A percentile compares a stretch with the other conserved stretches of the same genome.
Evolutionary conservation across 2,329 filamentous ascomycete genomes (phyloP).

Genomic region (Madurella fahalii): DNA sequence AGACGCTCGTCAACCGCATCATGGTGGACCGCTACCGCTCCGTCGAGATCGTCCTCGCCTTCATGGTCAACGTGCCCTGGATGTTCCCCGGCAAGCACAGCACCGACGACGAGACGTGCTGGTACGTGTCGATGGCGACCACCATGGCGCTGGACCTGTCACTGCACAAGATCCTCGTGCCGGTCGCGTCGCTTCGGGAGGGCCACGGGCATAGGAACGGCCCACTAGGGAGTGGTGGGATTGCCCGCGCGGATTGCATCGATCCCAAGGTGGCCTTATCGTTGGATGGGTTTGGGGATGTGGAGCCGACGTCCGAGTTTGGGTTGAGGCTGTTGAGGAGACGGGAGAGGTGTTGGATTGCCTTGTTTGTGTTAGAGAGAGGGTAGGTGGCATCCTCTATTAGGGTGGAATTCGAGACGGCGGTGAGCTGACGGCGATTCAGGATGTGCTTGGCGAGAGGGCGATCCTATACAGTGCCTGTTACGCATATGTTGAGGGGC

Average conservation of each 20-base stretch:
- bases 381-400: slow-evolving; percentile 40
- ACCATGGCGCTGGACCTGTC: slow-evolving; percentile 66
- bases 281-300: slow-evolving; percentile 63
- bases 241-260: slow-evolving; percentile 66
- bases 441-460: slow-evolving; percentile 67
- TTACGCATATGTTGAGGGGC: slow-evolving; percentile 60
- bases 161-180: slow-evolving; percentile 64
- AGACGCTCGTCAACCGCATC: slow-evolving; percentile 58
- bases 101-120: slow-evolving; percentile 69
- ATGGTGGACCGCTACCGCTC: slow-evolving; percentile 61
- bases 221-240: slow-evolving; percentile 30
- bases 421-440: not conserved
- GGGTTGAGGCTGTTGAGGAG: slow-evolving; percentile 59
- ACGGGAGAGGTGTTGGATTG: slow-evolving; percentile 66
- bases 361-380: slow-evolving; percentile 67
- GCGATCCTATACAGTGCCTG: slow-evolving; percentile 63
- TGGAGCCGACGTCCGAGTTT: slow-evolving; percentile 57
- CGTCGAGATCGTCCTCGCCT: slow-evolving; percentile 69
- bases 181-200: slow-evolving; percentile 45
- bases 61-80: slow-evolving; percentile 74
- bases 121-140: slow-evolving; percentile 65
- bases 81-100: slow-evolving; percentile 65
- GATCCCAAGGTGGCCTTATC: slow-evolving; percentile 60
- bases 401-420: too few relatives aligned
- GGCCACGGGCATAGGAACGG: slow-evolving; percentile 33